Percentiles rank a stretch among this genome's conserved stretches.
Conservation (phyloP, 2,329 filamentous ascomycete species). For the Fusarium longipes region DNA sequence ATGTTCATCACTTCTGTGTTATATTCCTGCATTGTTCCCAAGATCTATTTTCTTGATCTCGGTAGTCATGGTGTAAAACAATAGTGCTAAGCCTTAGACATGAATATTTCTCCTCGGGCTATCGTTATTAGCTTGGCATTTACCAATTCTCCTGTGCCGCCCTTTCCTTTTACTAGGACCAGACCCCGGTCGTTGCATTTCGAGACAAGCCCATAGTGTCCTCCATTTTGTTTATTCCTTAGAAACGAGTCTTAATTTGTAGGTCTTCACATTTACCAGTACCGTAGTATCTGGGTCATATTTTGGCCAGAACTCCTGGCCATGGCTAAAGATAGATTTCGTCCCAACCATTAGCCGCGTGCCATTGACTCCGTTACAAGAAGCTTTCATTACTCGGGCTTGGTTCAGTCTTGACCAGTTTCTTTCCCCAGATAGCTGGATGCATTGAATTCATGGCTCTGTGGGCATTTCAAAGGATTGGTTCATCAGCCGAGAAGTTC, state of each 20-base stretch:
- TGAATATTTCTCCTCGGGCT: neutral
- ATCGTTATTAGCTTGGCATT: neutral
- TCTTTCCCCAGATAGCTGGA: neutral
- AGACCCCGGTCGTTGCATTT: neutral
- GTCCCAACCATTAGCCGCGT: neutral
- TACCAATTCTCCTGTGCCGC: neutral
- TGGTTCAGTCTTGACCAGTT: neutral
- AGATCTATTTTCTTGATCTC: slow-evolving; percentile 14
- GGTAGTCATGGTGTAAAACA: slow-evolving; percentile 12
- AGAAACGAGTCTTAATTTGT: slow-evolving; percentile 8
- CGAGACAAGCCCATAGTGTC: neutral
- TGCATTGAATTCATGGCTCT: neutral
- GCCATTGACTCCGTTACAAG: neutral
- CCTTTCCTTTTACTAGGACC: neutral
- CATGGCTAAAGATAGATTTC: slow-evolving; percentile 33
- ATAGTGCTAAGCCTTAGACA: no score
- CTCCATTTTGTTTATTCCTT: slow-evolving; percentile 1
- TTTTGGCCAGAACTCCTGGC: slow-evolving; percentile 2
- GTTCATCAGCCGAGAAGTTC: neutral
- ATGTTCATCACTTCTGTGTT: neutral
- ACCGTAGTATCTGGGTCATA: slow-evolving; percentile 6
- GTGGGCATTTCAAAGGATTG: neutral
- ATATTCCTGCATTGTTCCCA: slow-evolving; percentile 17
- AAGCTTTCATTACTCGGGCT: neutral
- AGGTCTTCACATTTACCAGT: slow-evolving; percentile 2